A percentile compares a stretch with the other conserved stretches of the same genome.
Conservation (phyloP, 2,329 filamentous ascomycete genomes). For the Hypoxylon sp. region DNA sequence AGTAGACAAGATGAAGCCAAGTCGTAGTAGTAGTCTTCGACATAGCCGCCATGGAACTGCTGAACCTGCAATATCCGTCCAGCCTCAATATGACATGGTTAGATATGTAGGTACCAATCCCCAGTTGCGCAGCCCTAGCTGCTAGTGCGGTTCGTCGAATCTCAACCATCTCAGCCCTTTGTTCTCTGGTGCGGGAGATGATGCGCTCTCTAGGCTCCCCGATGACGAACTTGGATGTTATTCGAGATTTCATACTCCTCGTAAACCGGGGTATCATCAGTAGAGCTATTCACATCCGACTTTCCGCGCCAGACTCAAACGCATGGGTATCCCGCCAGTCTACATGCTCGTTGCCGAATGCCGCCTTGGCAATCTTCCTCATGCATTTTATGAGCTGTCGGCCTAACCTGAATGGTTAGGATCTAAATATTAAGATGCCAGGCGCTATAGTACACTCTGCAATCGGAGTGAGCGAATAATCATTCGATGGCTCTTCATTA, state of each 20-base stretch:
- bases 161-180: background rate
- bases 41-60: slow-evolving; percentile 28
- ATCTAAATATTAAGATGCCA: background rate
- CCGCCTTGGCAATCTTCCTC: slow-evolving; percentile 40
- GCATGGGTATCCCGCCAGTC: slow-evolving; percentile 9
- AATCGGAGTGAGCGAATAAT: background rate
- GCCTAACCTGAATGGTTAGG: slow-evolving; percentile 6
- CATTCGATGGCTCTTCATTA: slow-evolving; percentile 15
- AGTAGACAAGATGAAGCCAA: slow-evolving; percentile 4
- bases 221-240: background rate
- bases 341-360: slow-evolving; percentile 35
- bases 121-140: background rate
- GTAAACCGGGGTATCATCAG: slow-evolving; percentile 4
- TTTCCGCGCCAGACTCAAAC: slow-evolving; percentile 29
- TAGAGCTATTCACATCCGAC: slow-evolving; percentile 25
- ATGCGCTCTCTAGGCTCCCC: background rate
- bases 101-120: background rate
- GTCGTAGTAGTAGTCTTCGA: slow-evolving; percentile 1
- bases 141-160: background rate
- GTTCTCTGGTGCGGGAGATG: background rate
- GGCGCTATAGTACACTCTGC: background rate
- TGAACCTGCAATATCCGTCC: slow-evolving; percentile 26
- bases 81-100: slow-evolving; percentile 2
- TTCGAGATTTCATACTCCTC: slow-evolving; percentile 2
- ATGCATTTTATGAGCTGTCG: slow-evolving; percentile 19